Percentiles rank a stretch among this genome's conserved stretches.
phyloP scores from a whole-genome alignment of 148 eudicot species.

The Polygonum aviculare region DNA sequence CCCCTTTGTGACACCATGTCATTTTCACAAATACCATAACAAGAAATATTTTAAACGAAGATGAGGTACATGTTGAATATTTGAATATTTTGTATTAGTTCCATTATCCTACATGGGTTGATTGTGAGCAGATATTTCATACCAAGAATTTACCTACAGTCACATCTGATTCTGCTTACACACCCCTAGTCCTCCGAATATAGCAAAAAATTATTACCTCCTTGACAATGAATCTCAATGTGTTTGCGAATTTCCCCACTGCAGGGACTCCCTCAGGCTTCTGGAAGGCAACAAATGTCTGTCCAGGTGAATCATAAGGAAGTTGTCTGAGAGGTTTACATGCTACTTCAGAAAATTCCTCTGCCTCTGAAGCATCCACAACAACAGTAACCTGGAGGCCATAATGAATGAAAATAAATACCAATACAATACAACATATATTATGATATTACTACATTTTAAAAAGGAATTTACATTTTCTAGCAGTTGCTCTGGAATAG shows the following conservation, averaged over 20 bases:
- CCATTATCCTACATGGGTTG: background rate
- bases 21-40: background rate
- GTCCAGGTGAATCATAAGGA: slow-evolving; percentile 91
- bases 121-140: background rate
- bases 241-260: slow-evolving; percentile 76
- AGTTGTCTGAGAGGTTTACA: slow-evolving; percentile 67
- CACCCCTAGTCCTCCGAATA: background rate
- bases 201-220: slow-evolving; percentile 45
- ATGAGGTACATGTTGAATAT: background rate
- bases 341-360: slow-evolving; percentile 69
- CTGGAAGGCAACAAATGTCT: slow-evolving; percentile 85
- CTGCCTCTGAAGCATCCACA: slow-evolving; percentile 95
- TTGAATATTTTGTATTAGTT: background rate
- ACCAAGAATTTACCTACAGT: background rate
- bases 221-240: slow-evolving; percentile 65
- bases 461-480: slow-evolving; percentile 57
- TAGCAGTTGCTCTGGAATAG: slow-evolving; percentile 84
- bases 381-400: slow-evolving; percentile 67
- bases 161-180: background rate
- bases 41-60: background rate
- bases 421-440: background rate
- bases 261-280: slow-evolving; percentile 87
- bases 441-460: background rate
- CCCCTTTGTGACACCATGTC: background rate
- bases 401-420: background rate